phyloP scores from a whole-genome alignment of 148 eudicot species.

The Linanthus parryae region DNA sequence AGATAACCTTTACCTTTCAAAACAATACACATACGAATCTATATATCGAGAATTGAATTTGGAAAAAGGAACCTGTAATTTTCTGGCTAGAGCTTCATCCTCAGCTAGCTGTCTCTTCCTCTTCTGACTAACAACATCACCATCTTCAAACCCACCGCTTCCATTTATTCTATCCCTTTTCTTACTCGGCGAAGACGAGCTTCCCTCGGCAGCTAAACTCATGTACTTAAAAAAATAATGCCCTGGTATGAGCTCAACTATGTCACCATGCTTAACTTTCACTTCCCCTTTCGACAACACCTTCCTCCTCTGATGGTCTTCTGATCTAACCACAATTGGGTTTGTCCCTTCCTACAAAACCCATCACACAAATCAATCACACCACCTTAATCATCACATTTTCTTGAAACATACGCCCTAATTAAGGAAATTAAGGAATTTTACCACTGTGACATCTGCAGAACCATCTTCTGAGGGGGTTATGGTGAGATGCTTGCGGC shows the following conservation, averaged over 20 bases:
- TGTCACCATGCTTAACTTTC: slow-evolving; percentile 53
- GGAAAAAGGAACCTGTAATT: slow-evolving; percentile 26
- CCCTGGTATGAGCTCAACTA: slow-evolving; percentile 90
- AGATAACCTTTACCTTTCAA: too few species aligned
- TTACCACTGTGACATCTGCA: slow-evolving; percentile 56
- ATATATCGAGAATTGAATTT: background rate
- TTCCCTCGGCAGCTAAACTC: slow-evolving; percentile 17
- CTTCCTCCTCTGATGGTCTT: slow-evolving; percentile 49
- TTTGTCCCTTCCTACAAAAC: slow-evolving; percentile 73
- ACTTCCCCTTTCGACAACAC: slow-evolving; percentile 45
- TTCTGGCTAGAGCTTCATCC: slow-evolving; percentile 32
- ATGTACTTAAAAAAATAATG: slow-evolving; percentile 60
- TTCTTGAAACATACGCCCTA: background rate
- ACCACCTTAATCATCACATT: too few species aligned
- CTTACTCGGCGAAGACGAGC: slow-evolving; percentile 13
- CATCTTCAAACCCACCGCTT: slow-evolving; percentile 16
- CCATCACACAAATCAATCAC: slow-evolving; percentile 11
- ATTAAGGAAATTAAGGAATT: background rate
- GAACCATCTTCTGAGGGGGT: slow-evolving; percentile 33
- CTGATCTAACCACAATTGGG: slow-evolving; percentile 61
- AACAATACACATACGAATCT: too few species aligned
- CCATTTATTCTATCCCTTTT: slow-evolving; percentile 17
- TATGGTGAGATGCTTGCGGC: slow-evolving; percentile 71
- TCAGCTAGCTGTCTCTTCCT: slow-evolving; percentile 32
- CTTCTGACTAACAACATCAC: slow-evolving; percentile 26